A percentile compares a stretch with the other conserved stretches of the same genome.
Conservation (phyloP, 768 basidiomycete species). For the Podaxis carcinomalis region DNA sequence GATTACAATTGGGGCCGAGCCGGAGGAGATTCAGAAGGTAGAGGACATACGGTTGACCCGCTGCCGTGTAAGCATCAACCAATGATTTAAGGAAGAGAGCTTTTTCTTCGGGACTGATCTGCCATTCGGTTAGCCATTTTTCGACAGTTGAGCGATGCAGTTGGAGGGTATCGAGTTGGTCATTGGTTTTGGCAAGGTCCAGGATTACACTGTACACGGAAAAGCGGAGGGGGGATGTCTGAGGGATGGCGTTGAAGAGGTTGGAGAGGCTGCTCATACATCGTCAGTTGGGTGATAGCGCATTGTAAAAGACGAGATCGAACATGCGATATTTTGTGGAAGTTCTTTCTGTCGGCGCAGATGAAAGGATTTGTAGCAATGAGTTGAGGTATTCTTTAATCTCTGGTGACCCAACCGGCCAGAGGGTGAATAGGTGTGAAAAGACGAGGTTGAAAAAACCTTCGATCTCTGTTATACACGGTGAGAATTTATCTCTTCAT, state of each 20-base stretch:
- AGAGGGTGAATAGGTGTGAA: conserved; percentile 65
- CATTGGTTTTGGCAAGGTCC: conserved; percentile 51
- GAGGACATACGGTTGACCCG: conserved; percentile 53
- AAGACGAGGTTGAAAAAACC: conserved; percentile 85
- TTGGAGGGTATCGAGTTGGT: conserved; percentile 59
- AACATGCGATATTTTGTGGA: conserved; percentile 75
- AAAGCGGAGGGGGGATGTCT: conserved; percentile 59
- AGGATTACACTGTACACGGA: conserved; percentile 62
- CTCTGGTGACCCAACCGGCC: conserved; percentile 50
- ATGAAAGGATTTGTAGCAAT: conserved; percentile 52
- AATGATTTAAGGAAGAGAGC: conserved; percentile 61
- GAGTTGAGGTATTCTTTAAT: conserved; percentile 43
- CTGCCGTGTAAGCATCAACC: conserved; percentile 52
- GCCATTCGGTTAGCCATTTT: conserved; percentile 78
- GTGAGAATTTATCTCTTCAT: conserved; percentile 9
- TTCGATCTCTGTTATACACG: conserved; percentile 50
- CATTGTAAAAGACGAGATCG: conserved; percentile 20
- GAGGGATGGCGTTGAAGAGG: conserved; percentile 73
- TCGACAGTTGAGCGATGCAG: conserved; percentile 61
- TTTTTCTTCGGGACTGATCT: conserved; percentile 57
- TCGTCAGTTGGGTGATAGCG: conserved; percentile 4
- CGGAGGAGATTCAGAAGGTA: neutral
- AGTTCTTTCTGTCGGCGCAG: conserved; percentile 48
- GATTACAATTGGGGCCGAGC: neutral
- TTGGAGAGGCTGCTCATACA: conserved; percentile 61